A percentile compares a stretch with the other conserved stretches of the same genome.
phyloP scores from a whole-genome alignment of 2,329 filamentous ascomycete species.

The Lizonia empirigonia region DNA sequence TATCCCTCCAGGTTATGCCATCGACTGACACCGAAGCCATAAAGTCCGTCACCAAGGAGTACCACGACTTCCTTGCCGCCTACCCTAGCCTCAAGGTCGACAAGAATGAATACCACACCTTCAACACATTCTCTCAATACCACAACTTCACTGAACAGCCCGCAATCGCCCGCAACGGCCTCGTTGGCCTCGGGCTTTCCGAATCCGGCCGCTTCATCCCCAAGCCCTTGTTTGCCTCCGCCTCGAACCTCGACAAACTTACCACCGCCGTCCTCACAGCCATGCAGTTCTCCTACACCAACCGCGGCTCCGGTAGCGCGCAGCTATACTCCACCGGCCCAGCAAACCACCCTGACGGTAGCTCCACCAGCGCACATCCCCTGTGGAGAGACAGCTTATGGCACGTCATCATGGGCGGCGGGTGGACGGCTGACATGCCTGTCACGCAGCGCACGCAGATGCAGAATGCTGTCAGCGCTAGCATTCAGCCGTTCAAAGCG shows the following conservation, averaged over 20 bases:
- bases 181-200: slow-evolving; percentile 42
- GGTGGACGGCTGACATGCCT: slow-evolving; percentile 35
- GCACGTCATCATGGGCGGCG: slow-evolving; percentile 43
- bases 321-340: slow-evolving; percentile 47
- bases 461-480: slow-evolving; percentile 38
- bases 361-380: slow-evolving; percentile 40
- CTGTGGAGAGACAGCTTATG: slow-evolving; percentile 43
- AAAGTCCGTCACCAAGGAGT: slow-evolving; percentile 36
- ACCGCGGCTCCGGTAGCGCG: slow-evolving; percentile 34
- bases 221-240: slow-evolving; percentile 31
- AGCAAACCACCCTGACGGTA: slow-evolving; percentile 38
- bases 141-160: slow-evolving; percentile 38
- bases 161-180: slow-evolving; percentile 40
- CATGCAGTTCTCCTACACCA: slow-evolving; percentile 40
- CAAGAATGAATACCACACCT: slow-evolving; percentile 41
- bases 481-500: slow-evolving; percentile 41
- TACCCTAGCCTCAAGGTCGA: slow-evolving; percentile 42
- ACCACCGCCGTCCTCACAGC: slow-evolving; percentile 40
- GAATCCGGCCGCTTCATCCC: slow-evolving; percentile 45
- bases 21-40: slow-evolving; percentile 33
- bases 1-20: slow-evolving; percentile 42
- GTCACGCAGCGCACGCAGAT: slow-evolving; percentile 27
- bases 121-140: slow-evolving; percentile 41
- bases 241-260: slow-evolving; percentile 28
- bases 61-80: slow-evolving; percentile 37